Percentiles rank a stretch among this genome's conserved stretches.
Evolutionary conservation across 305 asterid species (phyloP).

Genomic region (Fraxinus sp.): DNA sequence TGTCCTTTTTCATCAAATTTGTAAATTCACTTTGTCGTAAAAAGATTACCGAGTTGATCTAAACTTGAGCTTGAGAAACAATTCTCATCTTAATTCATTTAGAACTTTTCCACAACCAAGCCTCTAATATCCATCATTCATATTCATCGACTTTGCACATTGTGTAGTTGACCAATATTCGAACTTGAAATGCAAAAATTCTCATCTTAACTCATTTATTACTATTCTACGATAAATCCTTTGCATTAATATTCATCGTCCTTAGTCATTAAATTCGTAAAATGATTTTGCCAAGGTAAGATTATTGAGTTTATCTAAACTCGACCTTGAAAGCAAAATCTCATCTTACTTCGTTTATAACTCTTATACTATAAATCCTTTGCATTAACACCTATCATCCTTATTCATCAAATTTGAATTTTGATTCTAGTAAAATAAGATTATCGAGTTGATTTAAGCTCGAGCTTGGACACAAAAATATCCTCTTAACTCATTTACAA

Average conservation of each 20-base stretch:
- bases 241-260: neutral
- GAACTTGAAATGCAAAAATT: too few species aligned
- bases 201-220: neutral
- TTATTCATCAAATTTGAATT: too few species aligned
- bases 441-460: too few species aligned
- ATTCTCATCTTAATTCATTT: neutral
- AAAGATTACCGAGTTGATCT: neutral
- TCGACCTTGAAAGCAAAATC: too few species aligned
- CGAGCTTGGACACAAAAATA: neutral
- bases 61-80: neutral
- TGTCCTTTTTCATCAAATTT: neutral
- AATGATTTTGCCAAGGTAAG: neutral
- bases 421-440: too few species aligned
- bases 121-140: neutral
- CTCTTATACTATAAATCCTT: too few species aligned
- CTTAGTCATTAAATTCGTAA: neutral
- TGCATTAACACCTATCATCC: too few species aligned
- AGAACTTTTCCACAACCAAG: neutral
- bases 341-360: too few species aligned
- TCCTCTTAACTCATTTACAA: neutral
- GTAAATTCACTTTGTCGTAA: neutral
- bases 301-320: too few species aligned
- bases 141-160: neutral
- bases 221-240: neutral
- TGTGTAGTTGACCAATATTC: neutral